Evolutionary conservation across 2,329 filamentous ascomycete species (phyloP), one percentile per base, ranked within the genome.

Genomic region (Neurospora sp.): DNA sequence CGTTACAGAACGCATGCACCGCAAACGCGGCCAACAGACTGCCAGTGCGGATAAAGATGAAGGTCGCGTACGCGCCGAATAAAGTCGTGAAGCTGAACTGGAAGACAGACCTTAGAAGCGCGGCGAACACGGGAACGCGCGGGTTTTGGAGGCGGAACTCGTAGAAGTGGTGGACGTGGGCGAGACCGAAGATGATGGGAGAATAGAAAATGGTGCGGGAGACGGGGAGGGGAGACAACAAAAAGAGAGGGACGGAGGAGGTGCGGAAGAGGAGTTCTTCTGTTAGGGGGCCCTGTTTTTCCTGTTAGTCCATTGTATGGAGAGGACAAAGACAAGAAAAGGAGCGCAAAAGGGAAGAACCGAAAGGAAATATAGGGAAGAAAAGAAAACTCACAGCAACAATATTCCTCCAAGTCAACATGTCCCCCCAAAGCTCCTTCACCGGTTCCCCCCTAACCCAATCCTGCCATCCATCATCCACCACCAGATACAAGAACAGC

Each of bases 211-310:
- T 87, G 73, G 92, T 93, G 52, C 82, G 82, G 2, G 77, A 73
- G 37, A 84, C 76, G 62, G 85, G 84, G 67, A 88, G 82, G 65
- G 85, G 86, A 23, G 93, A 89, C 67, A 93, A 97, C 82, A 77
- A 3, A 3, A 97, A 90, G 11, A 97, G 85, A 1, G 95, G 92
- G 46, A 97, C 86, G 68, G 94, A 89, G 74, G 93, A 88, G 3
- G 92, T 93, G 77, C 96, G 92, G 84, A 97, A 99, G 76, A 97
- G 91, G 71, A 97, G 83, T 81, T 99, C 96, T 82, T 99, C 96
- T 11, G 93, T 97, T 69, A 96, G 82, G 0, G 96, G 94, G 41
- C 93, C 93, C 90, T 91, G 73, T 66, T 43, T 70, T 62, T 62
- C 46, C 15, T 67, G 46, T 72, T 72, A 38, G 28, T 33, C 5